Conservation (phyloP, 139 green algal genomes). For the Trebouxia sp. region DNA sequence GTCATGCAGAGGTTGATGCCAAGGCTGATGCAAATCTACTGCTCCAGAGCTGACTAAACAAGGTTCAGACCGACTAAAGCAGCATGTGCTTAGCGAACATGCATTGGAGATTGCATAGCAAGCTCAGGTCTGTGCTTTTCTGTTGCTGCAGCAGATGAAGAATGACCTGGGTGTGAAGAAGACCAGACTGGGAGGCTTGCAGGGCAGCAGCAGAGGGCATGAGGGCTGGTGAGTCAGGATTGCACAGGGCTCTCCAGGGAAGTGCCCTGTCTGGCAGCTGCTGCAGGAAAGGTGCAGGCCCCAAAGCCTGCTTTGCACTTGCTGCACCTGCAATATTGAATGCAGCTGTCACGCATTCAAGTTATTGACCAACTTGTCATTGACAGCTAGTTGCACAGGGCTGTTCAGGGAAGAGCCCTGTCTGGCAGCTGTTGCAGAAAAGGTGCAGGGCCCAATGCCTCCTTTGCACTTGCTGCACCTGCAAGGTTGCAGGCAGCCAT, state of each 20-base stretch:
- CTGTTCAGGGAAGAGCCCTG: neutral
- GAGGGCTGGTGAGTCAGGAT: neutral
- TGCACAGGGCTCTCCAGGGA: constrained; percentile 10
- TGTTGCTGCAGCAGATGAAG: neutral
- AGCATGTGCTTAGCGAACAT: too few relatives aligned
- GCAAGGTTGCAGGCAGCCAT: too few relatives aligned
- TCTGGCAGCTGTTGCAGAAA: constrained; percentile 13
- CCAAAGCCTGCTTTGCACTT: neutral
- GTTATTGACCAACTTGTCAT: too few relatives aligned
- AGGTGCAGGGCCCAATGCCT: neutral
- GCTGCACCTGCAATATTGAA: neutral
- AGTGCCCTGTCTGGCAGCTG: constrained; percentile 18
- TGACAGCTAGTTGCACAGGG: too few relatives aligned
- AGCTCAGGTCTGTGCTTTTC: neutral
- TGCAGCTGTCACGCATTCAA: too few relatives aligned
- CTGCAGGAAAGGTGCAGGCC: neutral
- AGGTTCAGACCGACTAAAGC: too few relatives aligned
- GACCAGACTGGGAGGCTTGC: neutral
- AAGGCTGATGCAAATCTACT: too few relatives aligned
- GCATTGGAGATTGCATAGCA: neutral
- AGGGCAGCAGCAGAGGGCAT: constrained; percentile 16
- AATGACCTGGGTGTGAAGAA: neutral
- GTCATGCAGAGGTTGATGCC: too few relatives aligned
- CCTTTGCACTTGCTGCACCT: neutral
- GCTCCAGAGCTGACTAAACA: too few relatives aligned